Base-by-base conservation (phyloP, 139 green algal genomes). In the Chara braunii region DNA sequence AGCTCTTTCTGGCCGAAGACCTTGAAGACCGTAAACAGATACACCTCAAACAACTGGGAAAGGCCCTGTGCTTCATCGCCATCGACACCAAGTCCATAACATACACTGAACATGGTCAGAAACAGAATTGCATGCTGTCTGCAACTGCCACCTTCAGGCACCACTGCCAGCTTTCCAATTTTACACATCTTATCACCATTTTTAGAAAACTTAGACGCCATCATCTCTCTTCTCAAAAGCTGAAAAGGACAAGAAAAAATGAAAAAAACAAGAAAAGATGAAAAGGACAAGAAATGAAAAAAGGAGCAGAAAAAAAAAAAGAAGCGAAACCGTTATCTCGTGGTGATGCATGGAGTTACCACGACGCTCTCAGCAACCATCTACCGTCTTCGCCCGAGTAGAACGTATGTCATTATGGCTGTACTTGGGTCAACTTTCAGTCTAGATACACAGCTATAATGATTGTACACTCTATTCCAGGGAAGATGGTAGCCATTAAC, bases 21-120 rank as follows among this genome's bases (percentile, higher is more conserved):
- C 6, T 2, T 8, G 58, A 77, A 77, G 18, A 77, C 18, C 0
- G 58, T 59, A 23, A 77, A 24, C 33, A 77, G n/a, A 60, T 72
- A 77, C 12, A 64, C 24, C 12, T 77, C 68, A 58, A 72, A 77
- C 26, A 77, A 33, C 57, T 77, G 59, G 0, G 57, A 75, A 18
- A 75, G 2, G 23, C 67, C 67, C 54, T 71, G 53, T 4, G n/a
- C 11, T 7, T 5, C 5, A 67, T 9, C 4, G 6, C 61, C 14
- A 14, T 7, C 29, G 8, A 7, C 29, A 55, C 33, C 40, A 48
- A 48, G 40, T 26, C 40, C n/a, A 48, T 26, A 48, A 48, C n/a
- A 48, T 48, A n/a, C 40, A 48, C n/a, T 18, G 18, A 48, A 48
- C n/a, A 48, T 26, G 40, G 18, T 26, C 40, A 18, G 18, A n/a